Evolutionary conservation across 768 basidiomycete species (phyloP).

Genomic region (Rhodotorula paludigena): DNA sequence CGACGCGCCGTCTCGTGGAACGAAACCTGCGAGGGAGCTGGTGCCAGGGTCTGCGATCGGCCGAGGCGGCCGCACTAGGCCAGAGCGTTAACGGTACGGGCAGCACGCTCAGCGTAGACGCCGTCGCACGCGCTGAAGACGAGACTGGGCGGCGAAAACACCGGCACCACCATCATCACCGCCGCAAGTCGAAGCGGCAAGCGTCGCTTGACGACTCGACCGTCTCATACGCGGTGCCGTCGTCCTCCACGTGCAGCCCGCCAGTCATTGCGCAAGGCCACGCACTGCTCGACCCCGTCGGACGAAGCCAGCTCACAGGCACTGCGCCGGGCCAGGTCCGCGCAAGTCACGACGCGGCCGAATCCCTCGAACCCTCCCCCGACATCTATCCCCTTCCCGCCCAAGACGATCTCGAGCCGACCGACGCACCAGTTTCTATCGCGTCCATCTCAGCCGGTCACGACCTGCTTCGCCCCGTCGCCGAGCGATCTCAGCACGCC

Average conservation of each 20-base stretch:
- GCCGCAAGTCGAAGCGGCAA: neutral
- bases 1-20: slow-evolving; percentile 84
- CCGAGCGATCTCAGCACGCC: neutral
- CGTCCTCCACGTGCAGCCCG: too few relatives aligned
- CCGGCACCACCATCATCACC: neutral
- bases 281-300: too few relatives aligned
- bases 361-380: too few relatives aligned
- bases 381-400: neutral
- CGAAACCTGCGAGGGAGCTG: slow-evolving; percentile 81
- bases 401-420: too few relatives aligned
- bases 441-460: slow-evolving; percentile 16
- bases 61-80: neutral
- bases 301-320: too few relatives aligned
- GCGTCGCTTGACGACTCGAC: neutral
- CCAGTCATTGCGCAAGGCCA: too few relatives aligned
- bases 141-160: neutral
- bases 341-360: too few relatives aligned
- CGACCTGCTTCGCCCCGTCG: slow-evolving; percentile 12
- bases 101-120: slow-evolving; percentile 39
- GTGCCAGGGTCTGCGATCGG: slow-evolving; percentile 46
- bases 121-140: slow-evolving; percentile 24
- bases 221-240: too few relatives aligned
- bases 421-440: neutral
- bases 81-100: neutral
- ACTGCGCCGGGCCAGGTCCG: too few relatives aligned